Percentiles rank a stretch among this genome's conserved stretches.
Conservation (phyloP, 805 yeast genomes). For the Citeromyces nyonsensis region DNA sequence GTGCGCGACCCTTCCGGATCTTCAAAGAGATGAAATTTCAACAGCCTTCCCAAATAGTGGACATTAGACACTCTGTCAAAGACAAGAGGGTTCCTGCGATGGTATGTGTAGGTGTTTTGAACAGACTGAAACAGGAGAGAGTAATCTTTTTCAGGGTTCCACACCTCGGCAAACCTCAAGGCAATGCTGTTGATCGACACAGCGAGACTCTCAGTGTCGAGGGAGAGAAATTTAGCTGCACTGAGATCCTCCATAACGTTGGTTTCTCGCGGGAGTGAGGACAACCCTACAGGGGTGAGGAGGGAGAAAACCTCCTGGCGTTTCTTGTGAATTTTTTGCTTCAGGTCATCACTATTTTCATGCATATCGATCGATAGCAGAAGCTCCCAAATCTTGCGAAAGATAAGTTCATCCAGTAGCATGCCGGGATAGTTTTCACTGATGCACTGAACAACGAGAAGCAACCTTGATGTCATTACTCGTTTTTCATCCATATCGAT, state of each 20-base stretch:
- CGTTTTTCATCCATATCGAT: conserved; percentile 18
- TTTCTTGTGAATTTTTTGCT: conserved; percentile 30
- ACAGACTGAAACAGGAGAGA: conserved; percentile 49
- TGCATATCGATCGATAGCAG: conserved; percentile 33
- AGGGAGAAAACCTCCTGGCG: conserved; percentile 24
- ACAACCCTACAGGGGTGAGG: conserved; percentile 14
- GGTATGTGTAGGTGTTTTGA: conserved; percentile 25
- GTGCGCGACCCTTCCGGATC: conserved; percentile 19
- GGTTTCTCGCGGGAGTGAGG: conserved; percentile 4
- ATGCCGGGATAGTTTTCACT: conserved; percentile 52
- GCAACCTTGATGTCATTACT: conserved; percentile 31
- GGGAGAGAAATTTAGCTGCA: conserved; percentile 33
- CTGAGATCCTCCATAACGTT: conserved; percentile 5
- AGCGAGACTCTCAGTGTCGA: conserved; percentile 40
- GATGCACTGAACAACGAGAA: conserved; percentile 37
- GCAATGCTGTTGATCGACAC: conserved; percentile 53
- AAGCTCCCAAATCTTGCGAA: conserved; percentile 39
- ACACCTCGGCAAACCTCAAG: conserved; percentile 40
- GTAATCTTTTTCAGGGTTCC: conserved; percentile 75
- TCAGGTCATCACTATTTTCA: conserved; percentile 34
- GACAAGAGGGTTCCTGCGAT: conserved; percentile 57
- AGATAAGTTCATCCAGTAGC: conserved; percentile 46
- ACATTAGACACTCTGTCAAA: conserved; percentile 52
- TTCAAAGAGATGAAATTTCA: conserved; percentile 54
- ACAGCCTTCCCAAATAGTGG: conserved; percentile 64